phyloP scores from a whole-genome alignment of 441 rosid species.

The Arabidopsis hybrid region DNA sequence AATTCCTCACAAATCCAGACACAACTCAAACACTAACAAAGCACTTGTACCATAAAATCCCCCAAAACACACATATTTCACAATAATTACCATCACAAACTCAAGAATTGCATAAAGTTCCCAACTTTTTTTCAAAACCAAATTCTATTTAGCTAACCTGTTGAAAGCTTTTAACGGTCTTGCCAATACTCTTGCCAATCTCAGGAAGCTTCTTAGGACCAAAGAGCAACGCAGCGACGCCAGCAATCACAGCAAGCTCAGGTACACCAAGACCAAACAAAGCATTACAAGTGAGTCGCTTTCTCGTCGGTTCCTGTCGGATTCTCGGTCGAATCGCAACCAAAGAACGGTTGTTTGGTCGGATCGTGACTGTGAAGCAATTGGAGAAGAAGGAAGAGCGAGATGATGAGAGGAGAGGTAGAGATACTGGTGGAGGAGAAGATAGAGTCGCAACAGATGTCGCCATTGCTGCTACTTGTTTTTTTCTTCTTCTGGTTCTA shows the following conservation, averaged over 20 bases:
- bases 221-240: constrained; percentile 89
- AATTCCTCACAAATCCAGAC: neutral
- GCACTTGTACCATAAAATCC: neutral
- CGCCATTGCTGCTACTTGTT: constrained; percentile 57
- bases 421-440: constrained; percentile 48
- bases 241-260: constrained; percentile 96
- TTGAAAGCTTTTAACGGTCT: constrained; percentile 92
- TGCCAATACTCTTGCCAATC: constrained; percentile 95
- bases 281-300: constrained; percentile 72
- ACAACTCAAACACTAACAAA: neutral
- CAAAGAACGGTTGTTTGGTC: constrained; percentile 40
- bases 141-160: constrained; percentile 58
- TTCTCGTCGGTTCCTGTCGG: constrained; percentile 48
- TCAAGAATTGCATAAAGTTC: neutral
- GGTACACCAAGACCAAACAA: constrained; percentile 97
- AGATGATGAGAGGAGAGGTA: constrained; percentile 53
- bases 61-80: neutral
- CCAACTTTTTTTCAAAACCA: neutral
- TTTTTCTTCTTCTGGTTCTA: constrained; percentile 27
- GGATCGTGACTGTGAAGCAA: constrained; percentile 40
- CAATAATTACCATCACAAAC: neutral
- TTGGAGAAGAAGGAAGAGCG: constrained; percentile 46
- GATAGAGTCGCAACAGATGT: constrained; percentile 62
- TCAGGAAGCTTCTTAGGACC: constrained; percentile 98
- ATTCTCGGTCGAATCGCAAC: constrained; percentile 54